Percentiles rank a stretch among this genome's conserved stretches.
Conservation (phyloP, 306 rosid species). For the Oxytropis ochrocephala region DNA sequence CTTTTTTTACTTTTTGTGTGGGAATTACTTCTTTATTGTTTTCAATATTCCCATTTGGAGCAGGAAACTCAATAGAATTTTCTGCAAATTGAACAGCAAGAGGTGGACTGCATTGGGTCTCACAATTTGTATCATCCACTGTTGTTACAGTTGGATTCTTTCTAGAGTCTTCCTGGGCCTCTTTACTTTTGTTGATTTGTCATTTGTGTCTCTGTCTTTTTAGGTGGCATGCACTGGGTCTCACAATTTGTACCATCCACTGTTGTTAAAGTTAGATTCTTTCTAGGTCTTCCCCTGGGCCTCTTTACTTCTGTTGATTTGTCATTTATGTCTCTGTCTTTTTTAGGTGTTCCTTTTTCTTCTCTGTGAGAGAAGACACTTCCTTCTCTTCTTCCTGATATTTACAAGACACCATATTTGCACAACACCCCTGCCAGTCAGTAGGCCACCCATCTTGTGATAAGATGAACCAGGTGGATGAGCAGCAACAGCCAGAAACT, state of each 20-base stretch:
- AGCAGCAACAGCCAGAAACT: constrained; percentile 85
- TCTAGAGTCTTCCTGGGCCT: constrained; percentile 57
- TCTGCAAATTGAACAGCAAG: constrained; percentile 21
- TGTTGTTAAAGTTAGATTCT: constrained; percentile 14
- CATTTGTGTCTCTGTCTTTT: constrained; percentile 14
- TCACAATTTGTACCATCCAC: constrained; percentile 21
- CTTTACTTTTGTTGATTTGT: constrained; percentile 34
- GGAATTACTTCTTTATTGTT: constrained; percentile 27
- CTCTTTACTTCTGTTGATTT: constrained; percentile 35
- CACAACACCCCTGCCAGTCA: constrained; percentile 77
- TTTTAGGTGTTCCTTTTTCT: constrained; percentile 24
- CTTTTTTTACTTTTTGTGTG: constrained; percentile 29
- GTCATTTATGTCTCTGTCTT: constrained; percentile 11
- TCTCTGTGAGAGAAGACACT: constrained; percentile 16
- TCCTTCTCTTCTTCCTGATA: constrained; percentile 30
- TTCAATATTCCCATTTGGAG: constrained; percentile 22
- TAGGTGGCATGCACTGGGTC: constrained; percentile 19
- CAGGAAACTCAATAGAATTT: constrained; percentile 15
- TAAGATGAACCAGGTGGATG: constrained; percentile 92
- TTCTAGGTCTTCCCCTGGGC: constrained; percentile 66
- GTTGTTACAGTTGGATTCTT: constrained; percentile 19
- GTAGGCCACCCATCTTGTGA: constrained; percentile 82
- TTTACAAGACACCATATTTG: constrained; percentile 93
- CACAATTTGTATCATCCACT: constrained; percentile 21
- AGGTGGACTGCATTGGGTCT: constrained; percentile 22